These are phyloP conservation scores for Metschnikowia cubensis DNA, from an alignment of 805 yeast genomes.

Conservation along the genomic window DNA sequence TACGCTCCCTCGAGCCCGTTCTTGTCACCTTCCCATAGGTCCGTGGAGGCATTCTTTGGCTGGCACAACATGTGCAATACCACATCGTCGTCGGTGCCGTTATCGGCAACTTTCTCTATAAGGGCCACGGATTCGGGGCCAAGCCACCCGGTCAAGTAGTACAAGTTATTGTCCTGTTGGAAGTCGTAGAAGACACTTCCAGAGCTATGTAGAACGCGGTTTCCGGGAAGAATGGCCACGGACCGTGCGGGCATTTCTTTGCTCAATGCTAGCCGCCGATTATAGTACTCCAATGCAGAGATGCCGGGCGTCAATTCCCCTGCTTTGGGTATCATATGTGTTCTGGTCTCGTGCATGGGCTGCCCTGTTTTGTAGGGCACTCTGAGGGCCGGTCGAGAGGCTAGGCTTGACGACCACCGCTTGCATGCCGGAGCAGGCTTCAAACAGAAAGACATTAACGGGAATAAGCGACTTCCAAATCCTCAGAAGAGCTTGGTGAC, in stretches of 20 bases:
- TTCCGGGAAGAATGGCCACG: conserved; percentile 72
- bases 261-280: conserved; percentile 62
- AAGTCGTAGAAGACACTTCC: conserved; percentile 90
- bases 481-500: not conserved
- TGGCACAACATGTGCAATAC: conserved; percentile 80
- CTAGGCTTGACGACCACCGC: conserved; percentile 8
- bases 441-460: not conserved
- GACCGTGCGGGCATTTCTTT: conserved; percentile 56
- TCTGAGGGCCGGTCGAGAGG: conserved; percentile 24
- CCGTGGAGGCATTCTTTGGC: conserved; percentile 69
- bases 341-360: conserved; percentile 82
- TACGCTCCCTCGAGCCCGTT: conserved; percentile 81
- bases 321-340: conserved; percentile 58
- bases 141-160: conserved; percentile 85
- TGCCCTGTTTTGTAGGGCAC: conserved; percentile 63
- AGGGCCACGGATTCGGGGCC: conserved; percentile 78
- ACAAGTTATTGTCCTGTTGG: conserved; percentile 87
- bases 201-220: conserved; percentile 69
- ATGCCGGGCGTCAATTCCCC: conserved; percentile 91
- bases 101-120: conserved; percentile 56
- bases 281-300: conserved; percentile 73
- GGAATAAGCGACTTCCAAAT: too few species aligned
- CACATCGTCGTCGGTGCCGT: conserved; percentile 45
- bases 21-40: conserved; percentile 93
- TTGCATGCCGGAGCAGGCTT: not conserved